Evolutionary conservation across 2,329 filamentous ascomycete genomes (phyloP), one percentile per base, ranked within the genome.

Genomic region (Nemania sp.): DNA sequence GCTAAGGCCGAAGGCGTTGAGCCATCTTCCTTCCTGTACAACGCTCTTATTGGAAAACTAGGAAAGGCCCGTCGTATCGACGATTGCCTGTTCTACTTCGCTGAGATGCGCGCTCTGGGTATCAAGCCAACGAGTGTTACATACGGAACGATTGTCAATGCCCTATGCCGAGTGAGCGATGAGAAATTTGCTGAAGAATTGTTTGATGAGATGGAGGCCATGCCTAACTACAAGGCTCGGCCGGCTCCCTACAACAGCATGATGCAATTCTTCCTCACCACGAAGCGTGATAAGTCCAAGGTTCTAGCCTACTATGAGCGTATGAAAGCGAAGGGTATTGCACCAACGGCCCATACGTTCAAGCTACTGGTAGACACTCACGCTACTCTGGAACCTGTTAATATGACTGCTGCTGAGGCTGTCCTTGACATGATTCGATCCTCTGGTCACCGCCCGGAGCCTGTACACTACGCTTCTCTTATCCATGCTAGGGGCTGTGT

Each of bases 191-290:
- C 96, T 29, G 96, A 98, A 78, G 94, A 98, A 81, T 89, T 98
- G 75, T 99, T 99, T 77, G 94, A 98, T 77, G 96, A 99, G 84
- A 99, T 99, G 96, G 96, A 99, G 84, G 89, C 91, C 54, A 97
- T 97, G 91, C 92, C 94, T 65, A 99, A 99, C 84, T 99, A 99
- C 88, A 98, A 98, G 85, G 93, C 96, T 47, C 92, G 96, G 10
- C 94, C 96, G 27, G 96, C 96, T 26, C 96, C 96, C 0, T 99
- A 99, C 86, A 98, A 99, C 85, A 97, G 93, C 81, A 92, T 99
- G 90, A 99, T 99, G 89, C 96, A 99, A 79, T 98, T 97, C 84
- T 99, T 98, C 88, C 86, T 98, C 73, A 97, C 93, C 65, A 98
- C 95, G 63, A 98, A 98, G 88, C 93, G 94, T 61, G 95, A 99